These are phyloP conservation scores for Nitzschia inconspicua DNA, from an alignment of 108 stramenopile genomes.

Conservation along the genomic window DNA sequence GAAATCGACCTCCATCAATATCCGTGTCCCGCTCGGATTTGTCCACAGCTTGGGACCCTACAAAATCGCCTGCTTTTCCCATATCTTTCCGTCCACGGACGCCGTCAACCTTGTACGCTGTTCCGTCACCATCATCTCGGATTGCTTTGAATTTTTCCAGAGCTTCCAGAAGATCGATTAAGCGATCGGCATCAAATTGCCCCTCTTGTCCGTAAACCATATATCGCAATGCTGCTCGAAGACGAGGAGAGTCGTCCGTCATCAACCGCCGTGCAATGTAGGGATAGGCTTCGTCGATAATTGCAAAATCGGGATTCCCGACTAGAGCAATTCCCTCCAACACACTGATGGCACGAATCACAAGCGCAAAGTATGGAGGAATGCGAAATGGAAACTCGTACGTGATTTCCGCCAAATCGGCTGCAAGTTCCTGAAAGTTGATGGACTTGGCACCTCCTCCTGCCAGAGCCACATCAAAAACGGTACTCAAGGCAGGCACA, in stretches of 20 bases:
- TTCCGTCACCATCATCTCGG: constrained; percentile 80
- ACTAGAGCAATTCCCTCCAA: constrained; percentile 94
- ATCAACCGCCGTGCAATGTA: constrained; percentile 90
- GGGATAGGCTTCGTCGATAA: constrained; percentile 92
- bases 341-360: constrained; percentile 90
- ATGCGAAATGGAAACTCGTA: constrained; percentile 89
- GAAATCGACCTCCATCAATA: constrained; percentile 50
- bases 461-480: constrained; percentile 93
- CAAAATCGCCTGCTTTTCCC: constrained; percentile 74
- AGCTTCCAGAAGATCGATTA: constrained; percentile 92
- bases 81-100: constrained; percentile 67
- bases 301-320: constrained; percentile 91
- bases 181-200: constrained; percentile 87
- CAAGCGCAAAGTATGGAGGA: constrained; percentile 93
- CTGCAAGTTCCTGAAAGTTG: constrained; percentile 92
- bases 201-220: constrained; percentile 93
- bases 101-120: constrained; percentile 80
- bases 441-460: constrained; percentile 95
- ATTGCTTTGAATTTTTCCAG: constrained; percentile 83
- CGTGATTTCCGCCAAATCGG: constrained; percentile 92
- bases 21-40: constrained; percentile 46
- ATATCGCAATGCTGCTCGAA: constrained; percentile 84
- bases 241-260: constrained; percentile 84
- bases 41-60: constrained; percentile 64
- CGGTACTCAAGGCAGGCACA: constrained; percentile 89